Evolutionary conservation across 1,139 yeast species (phyloP), one percentile per base, ranked within the genome.

Genomic region (Hanseniaspora sp.): DNA sequence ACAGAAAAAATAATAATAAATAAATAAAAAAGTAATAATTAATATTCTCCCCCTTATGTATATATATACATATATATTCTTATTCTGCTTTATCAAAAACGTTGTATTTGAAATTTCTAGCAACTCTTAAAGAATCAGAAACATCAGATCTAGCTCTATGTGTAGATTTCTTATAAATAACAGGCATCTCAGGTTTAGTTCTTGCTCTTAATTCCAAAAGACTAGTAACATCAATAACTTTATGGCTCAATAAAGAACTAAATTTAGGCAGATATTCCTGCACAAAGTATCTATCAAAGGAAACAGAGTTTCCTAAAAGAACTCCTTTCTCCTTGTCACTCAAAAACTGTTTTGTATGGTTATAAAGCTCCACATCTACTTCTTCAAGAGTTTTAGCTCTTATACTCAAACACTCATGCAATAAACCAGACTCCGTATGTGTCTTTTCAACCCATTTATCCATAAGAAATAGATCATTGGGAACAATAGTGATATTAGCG

Each of bases 101-200:
- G 28, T 41, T 41, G 33, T 41, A 41, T 15, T 41, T 41, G 17
- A 41, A 41, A 29, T 41, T 41, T 15, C 45, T 23, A 28, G 33
- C 33, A 7, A 28, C 17, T 41, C 45, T 41, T 15, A 41, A 29
- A 23, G 45, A 23, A 29, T 92, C 98, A 54, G 85, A 63, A 48
- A 92, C 90, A 68, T 92, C 98, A 12, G 82, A 74, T 60, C 77
- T 77, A 0, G 98, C 98, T 0, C 97, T 90, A 66, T 92, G 98
- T 1, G 74, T 73, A 12, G 75, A 74, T 46, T 69, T 68, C 68
- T 92, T 90, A 13, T 8, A 67, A 73, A 81, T 71, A 7, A n/a
- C 12, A n/a, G 63, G 62, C 52, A 88, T 69, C 11, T 67, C 68
- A 0, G 86, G 85, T 64, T 86, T 86, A 64, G 86, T 92, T 61